Percentiles rank a stretch among this genome's conserved stretches.
Evolutionary conservation across 176 grass and related monocot species (phyloP).

Genomic region (Oryza meyeriana): DNA sequence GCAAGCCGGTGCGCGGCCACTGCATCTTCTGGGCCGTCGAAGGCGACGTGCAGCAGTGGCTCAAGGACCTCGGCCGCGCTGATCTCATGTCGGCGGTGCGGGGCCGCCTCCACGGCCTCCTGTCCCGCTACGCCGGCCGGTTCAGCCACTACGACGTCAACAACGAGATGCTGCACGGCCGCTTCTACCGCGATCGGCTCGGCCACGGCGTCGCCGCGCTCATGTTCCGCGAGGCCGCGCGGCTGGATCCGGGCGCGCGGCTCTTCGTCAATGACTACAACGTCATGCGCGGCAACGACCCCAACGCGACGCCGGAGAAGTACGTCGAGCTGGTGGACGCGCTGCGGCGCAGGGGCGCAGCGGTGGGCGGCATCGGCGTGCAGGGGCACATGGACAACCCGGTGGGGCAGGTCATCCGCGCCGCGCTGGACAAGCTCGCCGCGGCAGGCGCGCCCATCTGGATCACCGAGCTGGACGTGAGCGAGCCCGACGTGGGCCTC

Average conservation of each 20-base stretch:
- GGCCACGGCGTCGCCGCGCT: slow-evolving; percentile 21
- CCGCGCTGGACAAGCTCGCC: slow-evolving; percentile 40
- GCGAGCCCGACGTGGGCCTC: slow-evolving; percentile 38
- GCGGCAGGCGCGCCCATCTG: slow-evolving; percentile 40
- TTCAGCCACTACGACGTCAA: slow-evolving; percentile 62
- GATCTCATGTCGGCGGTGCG: slow-evolving; percentile 33
- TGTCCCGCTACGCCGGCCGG: slow-evolving; percentile 35
- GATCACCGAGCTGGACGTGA: slow-evolving; percentile 68
- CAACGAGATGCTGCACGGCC: slow-evolving; percentile 71
- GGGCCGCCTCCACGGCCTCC: slow-evolving; percentile 36
- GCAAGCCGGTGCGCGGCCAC: slow-evolving; percentile 28
- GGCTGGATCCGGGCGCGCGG: slow-evolving; percentile 15
- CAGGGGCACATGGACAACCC: slow-evolving; percentile 46
- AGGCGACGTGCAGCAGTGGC: slow-evolving; percentile 34
- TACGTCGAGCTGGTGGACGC: slow-evolving; percentile 39
- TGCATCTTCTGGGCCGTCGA: slow-evolving; percentile 54
- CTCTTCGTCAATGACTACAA: slow-evolving; percentile 72
- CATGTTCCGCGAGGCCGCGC: slow-evolving; percentile 41
- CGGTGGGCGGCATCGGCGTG: slow-evolving; percentile 38
- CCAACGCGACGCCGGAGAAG: slow-evolving; percentile 41
- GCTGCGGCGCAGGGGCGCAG: slow-evolving; percentile 36
- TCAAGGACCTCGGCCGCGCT: not conserved
- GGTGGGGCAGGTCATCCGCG: slow-evolving; percentile 42
- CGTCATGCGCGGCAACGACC: slow-evolving; percentile 49
- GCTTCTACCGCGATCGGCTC: slow-evolving; percentile 46